phyloP scores from a whole-genome alignment of 2,329 filamentous ascomycete genomes.

The Aspergillus eucalypticola region DNA sequence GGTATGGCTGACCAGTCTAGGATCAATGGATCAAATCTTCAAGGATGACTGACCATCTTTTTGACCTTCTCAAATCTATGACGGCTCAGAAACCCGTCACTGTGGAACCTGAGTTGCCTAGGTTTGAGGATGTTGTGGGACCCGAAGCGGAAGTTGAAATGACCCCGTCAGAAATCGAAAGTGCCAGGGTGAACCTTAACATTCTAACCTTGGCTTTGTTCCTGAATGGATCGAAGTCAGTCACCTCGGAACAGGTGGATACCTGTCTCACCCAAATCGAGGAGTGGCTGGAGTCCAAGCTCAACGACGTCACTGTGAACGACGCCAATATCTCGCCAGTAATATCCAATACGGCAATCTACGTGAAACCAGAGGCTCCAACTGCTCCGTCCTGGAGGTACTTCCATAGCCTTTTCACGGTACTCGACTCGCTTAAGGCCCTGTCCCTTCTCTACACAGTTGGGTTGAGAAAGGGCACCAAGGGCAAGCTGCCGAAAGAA shows the following conservation, averaged over 20 bases:
- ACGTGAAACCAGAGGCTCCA: slow-evolving; percentile 25
- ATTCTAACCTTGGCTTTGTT: slow-evolving; percentile 37
- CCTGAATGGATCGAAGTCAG: slow-evolving; percentile 36
- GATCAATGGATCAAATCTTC: slow-evolving; percentile 38
- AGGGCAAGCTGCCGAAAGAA: slow-evolving; percentile 37
- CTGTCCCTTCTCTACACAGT: slow-evolving; percentile 35
- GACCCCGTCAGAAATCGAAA: slow-evolving; percentile 38
- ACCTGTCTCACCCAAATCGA: slow-evolving; percentile 31
- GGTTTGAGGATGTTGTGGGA: slow-evolving; percentile 27
- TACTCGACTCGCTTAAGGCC: slow-evolving; percentile 46
- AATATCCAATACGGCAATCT: slow-evolving; percentile 28
- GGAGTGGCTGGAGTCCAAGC: slow-evolving; percentile 33
- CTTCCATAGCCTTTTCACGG: slow-evolving; percentile 40
- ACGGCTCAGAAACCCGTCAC: slow-evolving; percentile 34
- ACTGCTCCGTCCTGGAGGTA: slow-evolving; percentile 44
- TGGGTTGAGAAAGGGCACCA: slow-evolving; percentile 34
- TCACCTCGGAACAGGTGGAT: slow-evolving; percentile 32
- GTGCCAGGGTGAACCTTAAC: slow-evolving; percentile 33
- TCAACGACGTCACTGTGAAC: slow-evolving; percentile 23
- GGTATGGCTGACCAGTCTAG: slow-evolving; percentile 30
- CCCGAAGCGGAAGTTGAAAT: slow-evolving; percentile 33
- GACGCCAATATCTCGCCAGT: slow-evolving; percentile 23
- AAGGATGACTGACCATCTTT: slow-evolving; percentile 38
- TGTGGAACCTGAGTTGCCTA: slow-evolving; percentile 29
- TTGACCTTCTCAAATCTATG: slow-evolving; percentile 35